Base-by-base conservation (phyloP, 148 eudicot species). In the Spergularia bocconei region DNA sequence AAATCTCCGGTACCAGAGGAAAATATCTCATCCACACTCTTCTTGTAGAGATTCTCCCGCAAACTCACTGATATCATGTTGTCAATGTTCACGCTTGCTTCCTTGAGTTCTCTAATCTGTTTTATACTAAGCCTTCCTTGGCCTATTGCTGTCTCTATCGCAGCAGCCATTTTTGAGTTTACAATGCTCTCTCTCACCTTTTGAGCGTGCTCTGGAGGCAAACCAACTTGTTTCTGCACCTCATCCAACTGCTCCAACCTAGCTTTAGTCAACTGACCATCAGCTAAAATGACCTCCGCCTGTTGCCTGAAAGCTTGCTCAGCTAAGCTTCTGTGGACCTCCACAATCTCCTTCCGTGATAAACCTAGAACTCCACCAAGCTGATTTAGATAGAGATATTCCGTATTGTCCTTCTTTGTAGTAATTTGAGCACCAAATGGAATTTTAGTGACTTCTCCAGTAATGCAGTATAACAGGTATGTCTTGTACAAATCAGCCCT, bases 1-100 rank as follows among this genome's bases (percentile, higher is more conserved):
- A 95, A 92, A 60, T 92, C 99, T 53, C 99, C 97, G 15, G 96
- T 88, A 64, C 99, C 97, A 17, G 97, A 90, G 41, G 97, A 92
- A 82, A 95, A 92, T 61, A 95, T 84, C 33, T 84, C 88, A 78
- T 86, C 97, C 51, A 95, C 83, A 3, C 84, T 87, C 84, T 91
- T 89, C 84, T 88, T 95, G 71, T 84, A 88, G 62, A 95, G 94
- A 71, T 79, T 88, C 84, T 92, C 94, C 23, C 97, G 80, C 69
- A 91, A 75, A 62, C 89, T 84, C 73, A 72, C 84, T 39, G 97
- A 84, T 63, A 95, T 73, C 91, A 92, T 89, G 71, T 55, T 83
- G 58, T 89, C 94, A 52, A 92, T 66, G 50, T 88, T 90, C 63
- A 90, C 87, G 47, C 90, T 88, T 50, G 86, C 85, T 80, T 88